Conservation (phyloP, 2,329 filamentous ascomycete genomes). For the Trichoderma atrobrunneum region DNA sequence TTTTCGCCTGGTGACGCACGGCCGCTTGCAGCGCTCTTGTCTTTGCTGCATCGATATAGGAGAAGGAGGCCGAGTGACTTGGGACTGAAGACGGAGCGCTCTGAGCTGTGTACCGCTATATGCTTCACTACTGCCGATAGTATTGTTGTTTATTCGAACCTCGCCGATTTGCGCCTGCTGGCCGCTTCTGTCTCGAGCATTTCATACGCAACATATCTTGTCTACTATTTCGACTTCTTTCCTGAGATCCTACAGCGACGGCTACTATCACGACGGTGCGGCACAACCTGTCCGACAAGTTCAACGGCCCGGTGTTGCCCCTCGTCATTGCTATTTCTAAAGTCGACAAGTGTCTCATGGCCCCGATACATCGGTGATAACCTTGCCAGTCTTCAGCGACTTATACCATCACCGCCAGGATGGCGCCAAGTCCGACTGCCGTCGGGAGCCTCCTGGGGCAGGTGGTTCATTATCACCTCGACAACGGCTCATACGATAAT, state of each 20-base stretch:
- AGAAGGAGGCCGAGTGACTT: not conserved
- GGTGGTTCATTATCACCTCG: conserved; percentile 68
- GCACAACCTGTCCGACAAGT: not conserved
- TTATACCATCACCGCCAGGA: conserved; percentile 31
- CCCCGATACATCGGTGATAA: conserved; percentile 28
- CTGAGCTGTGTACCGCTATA: not conserved
- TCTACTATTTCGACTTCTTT: not conserved
- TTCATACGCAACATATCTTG: not conserved
- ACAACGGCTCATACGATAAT: conserved; percentile 85
- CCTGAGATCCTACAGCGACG: not conserved
- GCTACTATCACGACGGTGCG: not conserved
- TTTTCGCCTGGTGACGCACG: not conserved
- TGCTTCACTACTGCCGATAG: not conserved
- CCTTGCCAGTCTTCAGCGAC: conserved; percentile 17
- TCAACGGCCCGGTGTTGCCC: not conserved
- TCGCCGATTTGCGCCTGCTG: not conserved
- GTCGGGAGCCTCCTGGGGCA: conserved; percentile 56
- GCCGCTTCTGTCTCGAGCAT: not conserved
- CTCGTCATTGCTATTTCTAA: not conserved
- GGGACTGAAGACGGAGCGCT: not conserved
- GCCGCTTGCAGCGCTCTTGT: conserved; percentile 4
- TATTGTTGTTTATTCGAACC: not conserved
- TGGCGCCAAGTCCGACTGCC: conserved; percentile 53
- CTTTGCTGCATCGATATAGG: not conserved
- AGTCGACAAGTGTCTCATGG: conserved; percentile 26